Conservation (phyloP, 768 basidiomycete genomes). For the Boletus reticuloceps region DNA sequence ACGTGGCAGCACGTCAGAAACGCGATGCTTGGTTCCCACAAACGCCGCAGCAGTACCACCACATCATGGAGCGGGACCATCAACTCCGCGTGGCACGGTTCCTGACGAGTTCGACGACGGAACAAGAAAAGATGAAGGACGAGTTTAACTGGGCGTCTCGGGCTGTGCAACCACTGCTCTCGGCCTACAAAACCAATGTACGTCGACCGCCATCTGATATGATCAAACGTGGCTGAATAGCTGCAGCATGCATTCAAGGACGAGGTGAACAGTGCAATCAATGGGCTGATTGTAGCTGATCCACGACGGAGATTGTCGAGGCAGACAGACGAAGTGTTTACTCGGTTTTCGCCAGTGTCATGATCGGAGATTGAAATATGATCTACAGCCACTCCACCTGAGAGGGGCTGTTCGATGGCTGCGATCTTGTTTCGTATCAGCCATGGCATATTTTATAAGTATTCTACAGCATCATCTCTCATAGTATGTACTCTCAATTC, state of each 20-base stretch:
- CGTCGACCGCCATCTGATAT: constrained; percentile 12
- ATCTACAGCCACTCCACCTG: not conserved
- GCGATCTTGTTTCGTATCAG: too few relatives aligned
- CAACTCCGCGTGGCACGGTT: constrained; percentile 53
- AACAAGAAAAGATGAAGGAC: constrained; percentile 45
- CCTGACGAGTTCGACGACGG: constrained; percentile 26
- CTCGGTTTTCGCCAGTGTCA: constrained; percentile 22
- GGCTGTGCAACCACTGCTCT: constrained; percentile 43
- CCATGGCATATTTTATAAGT: not conserved
- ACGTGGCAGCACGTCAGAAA: constrained; percentile 19
- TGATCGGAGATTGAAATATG: not conserved
- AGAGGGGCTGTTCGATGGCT: not conserved
- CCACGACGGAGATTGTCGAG: constrained; percentile 16
- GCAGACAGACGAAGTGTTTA: not conserved
- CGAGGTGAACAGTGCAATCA: constrained; percentile 18
- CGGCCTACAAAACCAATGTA: constrained; percentile 42
- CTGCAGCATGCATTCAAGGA: constrained; percentile 19
- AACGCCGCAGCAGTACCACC: constrained; percentile 26
- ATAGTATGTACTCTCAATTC: not conserved
- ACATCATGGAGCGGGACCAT: constrained; percentile 37
- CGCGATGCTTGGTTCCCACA: constrained; percentile 37
- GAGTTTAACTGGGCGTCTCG: constrained; percentile 54
- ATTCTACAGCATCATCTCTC: too few relatives aligned
- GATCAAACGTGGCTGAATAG: not conserved
- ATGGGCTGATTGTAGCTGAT: constrained; percentile 19